These are phyloP conservation scores for Hypoxylon rickii DNA, from an alignment of 495 filamentous ascomycete species.

Conservation along the genomic window DNA sequence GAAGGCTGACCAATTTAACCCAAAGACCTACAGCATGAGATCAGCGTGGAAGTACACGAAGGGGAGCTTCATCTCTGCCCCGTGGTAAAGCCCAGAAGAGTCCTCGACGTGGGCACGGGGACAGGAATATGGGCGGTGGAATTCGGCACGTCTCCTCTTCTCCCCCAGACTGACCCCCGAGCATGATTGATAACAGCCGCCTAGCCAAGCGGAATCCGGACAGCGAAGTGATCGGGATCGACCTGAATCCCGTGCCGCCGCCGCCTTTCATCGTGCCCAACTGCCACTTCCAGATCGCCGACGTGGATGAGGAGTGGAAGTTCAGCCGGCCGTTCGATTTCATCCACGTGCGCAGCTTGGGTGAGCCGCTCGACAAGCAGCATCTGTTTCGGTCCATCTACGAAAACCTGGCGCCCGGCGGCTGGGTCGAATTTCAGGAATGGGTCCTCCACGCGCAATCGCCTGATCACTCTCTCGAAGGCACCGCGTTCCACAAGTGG, in stretches of 20 bases:
- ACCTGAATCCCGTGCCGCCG: constrained; percentile 52
- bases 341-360: constrained; percentile 50
- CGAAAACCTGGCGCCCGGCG: constrained; percentile 55
- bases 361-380: constrained; percentile 51
- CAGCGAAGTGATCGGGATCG: constrained; percentile 46
- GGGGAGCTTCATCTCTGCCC: constrained; percentile 55
- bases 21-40: constrained; percentile 66
- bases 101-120: constrained; percentile 55
- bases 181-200: constrained; percentile 5
- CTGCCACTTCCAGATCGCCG: constrained; percentile 44
- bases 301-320: constrained; percentile 41
- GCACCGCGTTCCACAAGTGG: constrained; percentile 39
- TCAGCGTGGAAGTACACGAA: constrained; percentile 83
- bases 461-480: constrained; percentile 44
- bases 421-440: constrained; percentile 62
- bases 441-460: constrained; percentile 47
- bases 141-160: constrained; percentile 46
- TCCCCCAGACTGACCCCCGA: not conserved
- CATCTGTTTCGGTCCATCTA: constrained; percentile 29
- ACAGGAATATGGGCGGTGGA: constrained; percentile 58
- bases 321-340: constrained; percentile 38
- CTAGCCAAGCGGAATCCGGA: constrained; percentile 17
- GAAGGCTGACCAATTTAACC: constrained; percentile 8
- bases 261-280: constrained; percentile 37
- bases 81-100: constrained; percentile 28